Conservation (phyloP, 2,329 filamentous ascomycete species). For the Decorospora gaudefroyi region DNA sequence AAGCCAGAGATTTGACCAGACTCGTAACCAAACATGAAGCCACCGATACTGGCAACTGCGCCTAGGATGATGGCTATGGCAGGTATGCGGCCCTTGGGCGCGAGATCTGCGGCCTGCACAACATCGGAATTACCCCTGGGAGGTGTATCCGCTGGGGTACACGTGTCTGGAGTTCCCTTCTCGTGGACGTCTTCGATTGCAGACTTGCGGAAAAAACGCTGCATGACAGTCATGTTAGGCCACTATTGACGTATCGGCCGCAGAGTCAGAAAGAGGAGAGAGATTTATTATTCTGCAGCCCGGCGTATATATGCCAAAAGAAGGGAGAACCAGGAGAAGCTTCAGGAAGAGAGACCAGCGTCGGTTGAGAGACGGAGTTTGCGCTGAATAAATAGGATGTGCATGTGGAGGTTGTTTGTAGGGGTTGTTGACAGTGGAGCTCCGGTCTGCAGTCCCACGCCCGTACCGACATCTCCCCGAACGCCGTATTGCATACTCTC, state of each 20-base stretch:
- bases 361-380: slow-evolving; percentile 25
- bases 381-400: slow-evolving; percentile 25
- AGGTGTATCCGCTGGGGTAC: slow-evolving; percentile 33
- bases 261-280: not conserved
- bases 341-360: slow-evolving; percentile 25
- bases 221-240: slow-evolving; percentile 14
- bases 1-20: slow-evolving; percentile 33
- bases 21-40: slow-evolving; percentile 43
- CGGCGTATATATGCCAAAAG: slow-evolving; percentile 10
- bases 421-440: slow-evolving; percentile 29
- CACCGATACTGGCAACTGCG: slow-evolving; percentile 41
- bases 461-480: slow-evolving; percentile 22
- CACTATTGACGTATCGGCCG: slow-evolving; percentile 7
- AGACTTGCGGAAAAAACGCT: slow-evolving; percentile 33
- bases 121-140: slow-evolving; percentile 28
- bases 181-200: slow-evolving; percentile 20
- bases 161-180: slow-evolving; percentile 34
- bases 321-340: slow-evolving; percentile 21
- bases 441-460: slow-evolving; percentile 24
- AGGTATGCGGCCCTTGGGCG: slow-evolving; percentile 33
- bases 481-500: slow-evolving; percentile 19
- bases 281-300: slow-evolving; percentile 7
- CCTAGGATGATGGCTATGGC: slow-evolving; percentile 38
- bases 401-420: slow-evolving; percentile 22
- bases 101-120: slow-evolving; percentile 11